Conservation (phyloP, 441 rosid species). For the Bocquillonia castaneifolia region DNA sequence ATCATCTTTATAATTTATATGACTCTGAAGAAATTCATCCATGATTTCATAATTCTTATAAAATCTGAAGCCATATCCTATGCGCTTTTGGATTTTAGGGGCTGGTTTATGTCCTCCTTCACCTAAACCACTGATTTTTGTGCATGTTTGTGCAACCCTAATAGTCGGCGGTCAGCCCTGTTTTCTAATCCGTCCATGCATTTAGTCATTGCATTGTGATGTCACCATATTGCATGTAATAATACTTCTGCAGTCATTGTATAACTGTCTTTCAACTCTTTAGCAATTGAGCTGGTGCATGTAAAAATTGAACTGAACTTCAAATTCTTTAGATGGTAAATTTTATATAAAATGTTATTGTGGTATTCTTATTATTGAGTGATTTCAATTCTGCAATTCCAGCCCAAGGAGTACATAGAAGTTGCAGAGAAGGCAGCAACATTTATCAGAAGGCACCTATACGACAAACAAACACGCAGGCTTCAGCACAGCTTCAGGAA, state of each 20-base stretch:
- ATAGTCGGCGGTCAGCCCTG: neutral
- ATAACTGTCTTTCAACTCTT: neutral
- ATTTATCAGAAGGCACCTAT: slow-evolving; percentile 66
- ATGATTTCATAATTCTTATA: neutral
- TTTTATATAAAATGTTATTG: neutral
- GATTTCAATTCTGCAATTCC: slow-evolving; percentile 22
- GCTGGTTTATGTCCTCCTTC: too few species aligned
- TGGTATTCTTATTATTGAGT: slow-evolving; percentile 8
- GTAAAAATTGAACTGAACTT: slow-evolving; percentile 4
- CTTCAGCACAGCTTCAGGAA: slow-evolving; percentile 75
- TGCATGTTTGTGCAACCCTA: neutral
- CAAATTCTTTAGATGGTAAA: neutral
- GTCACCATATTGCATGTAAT: neutral
- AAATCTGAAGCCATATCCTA: neutral
- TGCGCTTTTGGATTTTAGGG: neutral
- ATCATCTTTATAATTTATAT: neutral
- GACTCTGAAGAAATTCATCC: neutral
- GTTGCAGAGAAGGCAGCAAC: slow-evolving; percentile 83
- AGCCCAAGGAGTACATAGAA: slow-evolving; percentile 78
- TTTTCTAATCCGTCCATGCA: neutral
- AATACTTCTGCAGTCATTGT: neutral
- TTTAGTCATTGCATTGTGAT: neutral
- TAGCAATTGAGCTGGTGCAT: neutral
- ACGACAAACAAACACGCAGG: slow-evolving; percentile 53
- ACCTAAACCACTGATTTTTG: neutral